Evolutionary conservation across 257 asterid species (phyloP).

Genomic region (Ophiorrhiza pumila): DNA sequence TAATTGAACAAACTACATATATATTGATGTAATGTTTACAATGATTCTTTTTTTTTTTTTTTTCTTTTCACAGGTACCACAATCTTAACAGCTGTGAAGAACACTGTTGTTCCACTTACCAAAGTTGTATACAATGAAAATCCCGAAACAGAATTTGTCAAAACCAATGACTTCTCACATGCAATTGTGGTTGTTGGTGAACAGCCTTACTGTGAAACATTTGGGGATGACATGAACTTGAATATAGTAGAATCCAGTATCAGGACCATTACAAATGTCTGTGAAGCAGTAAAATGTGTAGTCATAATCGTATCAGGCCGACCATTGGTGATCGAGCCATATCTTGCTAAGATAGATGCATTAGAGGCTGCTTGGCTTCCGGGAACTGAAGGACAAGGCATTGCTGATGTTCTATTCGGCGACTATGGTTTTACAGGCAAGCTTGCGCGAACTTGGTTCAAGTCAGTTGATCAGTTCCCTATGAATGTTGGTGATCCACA

Average conservation of each 20-base stretch:
- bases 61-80: background rate
- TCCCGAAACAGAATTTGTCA: background rate
- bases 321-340: conserved; percentile 35
- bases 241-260: background rate
- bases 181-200: conserved; percentile 11
- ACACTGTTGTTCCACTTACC: conserved; percentile 5
- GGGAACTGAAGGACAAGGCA: conserved; percentile 43
- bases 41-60: too few species aligned
- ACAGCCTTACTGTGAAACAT: conserved; percentile 10
- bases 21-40: too few species aligned
- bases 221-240: conserved; percentile 7
- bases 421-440: conserved; percentile 37
- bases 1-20: too few species aligned
- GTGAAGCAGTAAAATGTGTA: conserved; percentile 28
- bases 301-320: conserved; percentile 37
- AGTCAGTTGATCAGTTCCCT: conserved; percentile 38
- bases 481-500: conserved; percentile 42
- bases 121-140: conserved; percentile 10
- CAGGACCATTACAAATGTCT: conserved; percentile 23
- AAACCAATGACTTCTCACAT: background rate
- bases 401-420: conserved; percentile 44
- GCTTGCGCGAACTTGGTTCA: conserved; percentile 39
- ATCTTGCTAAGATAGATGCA: conserved; percentile 29
- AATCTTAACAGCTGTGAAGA: conserved; percentile 5
- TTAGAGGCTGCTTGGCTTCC: conserved; percentile 48